phyloP scores from a whole-genome alignment of 2,329 filamentous ascomycete species.

The Claviceps pusilla region DNA sequence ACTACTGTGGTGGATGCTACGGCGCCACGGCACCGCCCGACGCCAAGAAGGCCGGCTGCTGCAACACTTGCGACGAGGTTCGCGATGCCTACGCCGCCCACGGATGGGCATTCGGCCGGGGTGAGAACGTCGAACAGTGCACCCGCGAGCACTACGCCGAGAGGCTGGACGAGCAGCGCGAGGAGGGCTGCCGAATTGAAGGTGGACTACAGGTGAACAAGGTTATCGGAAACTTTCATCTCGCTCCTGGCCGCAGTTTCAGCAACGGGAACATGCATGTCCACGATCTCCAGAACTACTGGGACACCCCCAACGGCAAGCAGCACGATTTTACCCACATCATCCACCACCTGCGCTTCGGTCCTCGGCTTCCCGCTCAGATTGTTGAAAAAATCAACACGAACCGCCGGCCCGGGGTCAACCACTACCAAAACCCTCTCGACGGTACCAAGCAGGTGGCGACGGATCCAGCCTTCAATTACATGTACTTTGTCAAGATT shows the following conservation, averaged over 20 bases:
- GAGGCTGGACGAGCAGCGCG: constrained; percentile 70
- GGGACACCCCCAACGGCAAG: constrained; percentile 52
- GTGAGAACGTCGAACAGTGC: constrained; percentile 89
- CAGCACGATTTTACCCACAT: constrained; percentile 78
- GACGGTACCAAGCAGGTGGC: constrained; percentile 67
- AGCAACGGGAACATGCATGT: constrained; percentile 95
- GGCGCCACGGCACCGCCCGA: constrained; percentile 60
- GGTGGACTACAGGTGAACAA: constrained; percentile 92
- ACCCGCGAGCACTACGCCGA: constrained; percentile 86
- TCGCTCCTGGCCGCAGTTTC: constrained; percentile 90
- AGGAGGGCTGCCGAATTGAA: constrained; percentile 89
- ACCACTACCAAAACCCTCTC: constrained; percentile 83
- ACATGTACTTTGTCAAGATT: constrained; percentile 99
- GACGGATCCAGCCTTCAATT: constrained; percentile 76
- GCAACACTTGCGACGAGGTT: constrained; percentile 93
- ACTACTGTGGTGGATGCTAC: constrained; percentile 90
- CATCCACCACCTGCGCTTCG: constrained; percentile 83
- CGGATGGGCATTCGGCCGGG: constrained; percentile 85
- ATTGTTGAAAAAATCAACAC: constrained; percentile 44
- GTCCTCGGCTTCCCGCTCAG: constrained; percentile 70
- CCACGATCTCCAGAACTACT: constrained; percentile 93
- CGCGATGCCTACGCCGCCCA: constrained; percentile 83
- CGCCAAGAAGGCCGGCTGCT: constrained; percentile 73
- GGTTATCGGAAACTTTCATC: constrained; percentile 96
- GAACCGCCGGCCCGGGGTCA: constrained; percentile 52